Evolutionary conservation across 2,329 filamentous ascomycete species (phyloP), one percentile per base, ranked within the genome.

Genomic region (Penicillium capsulatum): DNA sequence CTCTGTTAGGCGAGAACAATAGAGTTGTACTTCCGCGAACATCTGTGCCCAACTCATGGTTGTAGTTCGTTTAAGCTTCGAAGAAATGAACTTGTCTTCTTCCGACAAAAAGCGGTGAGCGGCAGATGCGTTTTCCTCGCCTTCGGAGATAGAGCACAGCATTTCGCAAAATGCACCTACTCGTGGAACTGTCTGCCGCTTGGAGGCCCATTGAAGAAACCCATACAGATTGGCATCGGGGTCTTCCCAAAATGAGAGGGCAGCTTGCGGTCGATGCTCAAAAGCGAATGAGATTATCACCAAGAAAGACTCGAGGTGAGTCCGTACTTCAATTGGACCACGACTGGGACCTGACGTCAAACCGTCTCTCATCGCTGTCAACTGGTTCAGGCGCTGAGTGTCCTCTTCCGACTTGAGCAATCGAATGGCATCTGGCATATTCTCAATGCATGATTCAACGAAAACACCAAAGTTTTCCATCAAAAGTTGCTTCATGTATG

Each of bases 91-190:
- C 43, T 80, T 76, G 2, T 84, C 81, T 59, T 98, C 92, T 53
- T 96, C 91, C 2, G 92, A 75, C 32, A 98, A 72, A 58, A 98
- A 98, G 34, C 82, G 81, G 61, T 98, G 91, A 0, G 91, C 88
- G 11, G 85, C 77, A 38, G 84, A 83, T 17, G 92, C 91, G 54
- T 87, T 92, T 37, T 86, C 79, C 38, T 87, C 80, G 36, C 88
- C 88, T 36, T 83, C 81, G 0, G 92, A 87, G 33, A 98, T 83
- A 1, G 90, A 84, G 57, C 89, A 86, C 11, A 98, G 73, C 81
- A 98, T 91, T 60, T 97, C 91, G 64, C 92, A 98, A 55, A 97
- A 98, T 9, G 91, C 90, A 45, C 88, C 92, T 43, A 94, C 90
- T 16, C 95, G 77, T n/a, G 92, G 92, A 0, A 94, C 96, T 0